Conservation (phyloP, 108 stramenopile species). For the Pseudonitzschia multiseries region DNA sequence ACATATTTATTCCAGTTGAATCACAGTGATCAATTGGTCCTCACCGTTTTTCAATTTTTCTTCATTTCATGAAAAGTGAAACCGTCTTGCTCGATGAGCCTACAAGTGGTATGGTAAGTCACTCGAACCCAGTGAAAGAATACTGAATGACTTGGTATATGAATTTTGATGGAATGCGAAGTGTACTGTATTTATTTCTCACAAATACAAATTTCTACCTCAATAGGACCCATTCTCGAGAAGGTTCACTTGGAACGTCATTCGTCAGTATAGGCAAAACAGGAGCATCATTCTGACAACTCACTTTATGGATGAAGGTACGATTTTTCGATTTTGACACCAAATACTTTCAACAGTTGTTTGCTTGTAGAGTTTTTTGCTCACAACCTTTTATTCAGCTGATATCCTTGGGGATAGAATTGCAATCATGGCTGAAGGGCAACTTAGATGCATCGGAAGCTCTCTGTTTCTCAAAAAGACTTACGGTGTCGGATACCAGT, state of each 20-base stretch:
- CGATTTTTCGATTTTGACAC: neutral
- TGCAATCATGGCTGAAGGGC: slow-evolving; percentile 95
- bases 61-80: slow-evolving; percentile 3
- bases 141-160: neutral
- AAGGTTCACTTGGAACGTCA: slow-evolving; percentile 84
- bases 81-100: slow-evolving; percentile 37
- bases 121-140: neutral
- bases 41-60: neutral
- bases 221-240: slow-evolving; percentile 84
- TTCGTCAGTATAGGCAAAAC: slow-evolving; percentile 72
- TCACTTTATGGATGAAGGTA: slow-evolving; percentile 93
- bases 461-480: slow-evolving; percentile 90
- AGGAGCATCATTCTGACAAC: slow-evolving; percentile 93
- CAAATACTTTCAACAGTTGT: neutral
- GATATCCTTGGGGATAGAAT: slow-evolving; percentile 92
- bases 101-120: slow-evolving; percentile 36
- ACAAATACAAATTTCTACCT: neutral
- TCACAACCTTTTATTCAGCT: slow-evolving; percentile 39
- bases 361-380: neutral
- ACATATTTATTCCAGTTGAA: too few species aligned
- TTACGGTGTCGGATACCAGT: slow-evolving; percentile 90
- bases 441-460: slow-evolving; percentile 82
- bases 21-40: neutral
- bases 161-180: neutral
- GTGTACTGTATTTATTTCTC: too few species aligned